phyloP scores from a whole-genome alignment of 768 basidiomycete species.

The Leccinum variicolor region DNA sequence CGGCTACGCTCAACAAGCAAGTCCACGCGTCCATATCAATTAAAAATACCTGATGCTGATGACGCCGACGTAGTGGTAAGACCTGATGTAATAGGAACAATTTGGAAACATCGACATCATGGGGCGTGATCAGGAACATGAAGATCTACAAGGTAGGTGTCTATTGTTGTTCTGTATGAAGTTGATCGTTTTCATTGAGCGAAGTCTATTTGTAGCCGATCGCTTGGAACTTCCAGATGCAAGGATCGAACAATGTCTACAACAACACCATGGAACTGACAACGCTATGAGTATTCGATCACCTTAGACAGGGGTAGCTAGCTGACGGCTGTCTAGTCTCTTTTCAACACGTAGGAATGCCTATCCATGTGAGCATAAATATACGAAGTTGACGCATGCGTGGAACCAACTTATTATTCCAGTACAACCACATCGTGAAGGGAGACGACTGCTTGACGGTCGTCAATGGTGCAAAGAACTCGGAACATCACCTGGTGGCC shows the following conservation, averaged over 20 bases:
- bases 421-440: conserved; percentile 47
- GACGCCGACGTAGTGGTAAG: conserved; percentile 50
- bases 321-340: not conserved
- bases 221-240: conserved; percentile 57
- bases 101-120: conserved; percentile 45
- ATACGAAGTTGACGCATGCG: not conserved
- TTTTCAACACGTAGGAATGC: not conserved
- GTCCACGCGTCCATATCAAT: conserved; percentile 1
- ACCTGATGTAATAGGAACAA: conserved; percentile 48
- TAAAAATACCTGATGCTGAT: not conserved
- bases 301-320: not conserved
- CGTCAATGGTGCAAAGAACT: conserved; percentile 51
- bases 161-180: not conserved
- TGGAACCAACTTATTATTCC: not conserved
- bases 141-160: conserved; percentile 49
- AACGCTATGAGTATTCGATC: conserved; percentile 18
- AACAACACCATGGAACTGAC: conserved; percentile 55
- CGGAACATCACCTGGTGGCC: conserved; percentile 51
- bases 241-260: conserved; percentile 45
- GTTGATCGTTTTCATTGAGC: not conserved
- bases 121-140: conserved; percentile 54
- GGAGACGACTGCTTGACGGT: conserved; percentile 65
- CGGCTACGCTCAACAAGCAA: conserved; percentile 52
- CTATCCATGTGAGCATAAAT: not conserved
- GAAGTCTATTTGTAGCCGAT: conserved; percentile 39